Base-by-base conservation (phyloP, 352 stramenopile genomes). In the Pythium grandisporangium region DNA sequence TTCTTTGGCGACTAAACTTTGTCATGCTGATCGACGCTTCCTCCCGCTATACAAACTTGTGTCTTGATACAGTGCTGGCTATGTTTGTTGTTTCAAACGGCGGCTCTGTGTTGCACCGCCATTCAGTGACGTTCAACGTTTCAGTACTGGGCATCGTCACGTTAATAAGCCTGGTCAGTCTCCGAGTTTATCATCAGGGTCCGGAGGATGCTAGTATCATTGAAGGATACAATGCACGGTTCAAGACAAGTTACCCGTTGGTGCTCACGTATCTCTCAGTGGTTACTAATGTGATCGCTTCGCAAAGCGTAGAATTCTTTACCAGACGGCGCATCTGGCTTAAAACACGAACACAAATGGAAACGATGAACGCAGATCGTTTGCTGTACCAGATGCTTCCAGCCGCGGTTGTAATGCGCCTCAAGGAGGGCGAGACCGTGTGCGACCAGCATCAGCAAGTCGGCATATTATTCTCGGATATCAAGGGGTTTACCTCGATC, bases 401-500 rank as follows among this genome's bases (percentile, higher is more conserved):
- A 0, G 70, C 72, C 0, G 76, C 81, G 0, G 77, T 93, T 6
- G 74, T 93, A 2, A 87, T 87, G 70, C 61, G 84, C 8, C 60
- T 93, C 4, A 93, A 93, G 50, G 74, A 90, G 45, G 76, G 78
- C 8, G 76, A 92, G 45, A 81, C 66, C 24, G 75, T 93, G 7
- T 90, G 75, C 36, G 77, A 93, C 32, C 71, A 93, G 54, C 77
- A 93, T 33, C 80, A 91, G 40, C 71, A 90, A 43, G 77, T 93
- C 4, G 77, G 80, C 1, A 90, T 97, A 17, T 47, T 97, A 2
- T 97, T 96, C 48, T 93, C 70, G 2, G 85, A 96, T 42, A 96
- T 96, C 48, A 92, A 93, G 24, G 85, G 82, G 0, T 96, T 97
- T 54, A 96, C 88, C 12, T 90, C 80, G 5, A 95, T 96, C 45